Evolutionary conservation across 345 rosid species (phyloP).

Genomic region (Salix purpurea): DNA sequence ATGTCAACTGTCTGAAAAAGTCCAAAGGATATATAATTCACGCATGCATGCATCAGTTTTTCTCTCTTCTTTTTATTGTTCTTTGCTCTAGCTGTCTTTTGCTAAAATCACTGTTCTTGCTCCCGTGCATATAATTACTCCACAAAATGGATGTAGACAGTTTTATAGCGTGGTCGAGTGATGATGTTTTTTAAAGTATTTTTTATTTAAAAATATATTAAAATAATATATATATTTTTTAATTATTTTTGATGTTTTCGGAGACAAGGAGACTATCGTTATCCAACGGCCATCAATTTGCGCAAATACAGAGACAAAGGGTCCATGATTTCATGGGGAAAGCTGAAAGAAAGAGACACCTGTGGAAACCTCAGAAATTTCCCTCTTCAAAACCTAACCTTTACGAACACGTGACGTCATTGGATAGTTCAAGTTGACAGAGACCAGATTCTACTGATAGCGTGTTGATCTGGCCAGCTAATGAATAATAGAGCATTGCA

Average conservation of each 20-base stretch:
- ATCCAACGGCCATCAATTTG: neutral
- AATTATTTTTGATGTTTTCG: no score
- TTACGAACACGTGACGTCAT: neutral
- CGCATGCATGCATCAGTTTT: neutral
- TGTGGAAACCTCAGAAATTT: neutral
- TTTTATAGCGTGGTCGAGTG: no score
- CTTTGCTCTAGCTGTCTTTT: neutral
- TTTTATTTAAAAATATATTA: no score
- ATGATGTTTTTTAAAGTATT: no score
- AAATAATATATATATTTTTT: no score
- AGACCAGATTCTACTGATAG: neutral
- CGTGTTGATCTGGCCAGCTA: neutral
- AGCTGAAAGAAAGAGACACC: neutral
- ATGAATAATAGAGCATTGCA: no score
- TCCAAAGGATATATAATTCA: neutral
- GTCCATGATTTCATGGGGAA: neutral
- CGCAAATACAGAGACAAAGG: neutral
- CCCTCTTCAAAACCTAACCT: neutral
- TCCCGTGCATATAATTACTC: neutral
- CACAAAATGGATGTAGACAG: neutral
- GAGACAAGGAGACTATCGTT: neutral
- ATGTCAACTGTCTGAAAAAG: neutral
- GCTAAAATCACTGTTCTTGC: neutral
- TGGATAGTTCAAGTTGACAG: neutral
- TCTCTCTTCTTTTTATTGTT: neutral